phyloP scores from a whole-genome alignment of 164 flowering plant species.

The Kalanchoe fedtschenkoi region DNA sequence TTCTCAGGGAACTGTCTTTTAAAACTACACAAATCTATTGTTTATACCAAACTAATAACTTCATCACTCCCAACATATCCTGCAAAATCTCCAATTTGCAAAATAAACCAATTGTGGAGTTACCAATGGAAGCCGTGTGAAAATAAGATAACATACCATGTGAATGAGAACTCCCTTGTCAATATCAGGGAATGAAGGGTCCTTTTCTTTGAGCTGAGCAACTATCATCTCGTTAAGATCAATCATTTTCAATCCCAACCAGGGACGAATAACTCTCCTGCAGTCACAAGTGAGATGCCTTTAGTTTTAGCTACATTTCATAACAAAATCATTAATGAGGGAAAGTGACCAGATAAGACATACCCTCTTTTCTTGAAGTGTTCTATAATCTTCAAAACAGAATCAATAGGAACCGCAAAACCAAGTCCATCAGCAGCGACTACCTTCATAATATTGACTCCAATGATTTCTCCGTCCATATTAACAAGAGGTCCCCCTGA shows the following conservation, averaged over 20 bases:
- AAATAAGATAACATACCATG: conserved; percentile 39
- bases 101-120: too few relatives aligned
- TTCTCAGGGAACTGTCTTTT: too few relatives aligned
- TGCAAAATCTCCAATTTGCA: too few relatives aligned
- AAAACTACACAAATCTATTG: too few relatives aligned
- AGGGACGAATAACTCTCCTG: conserved; percentile 93
- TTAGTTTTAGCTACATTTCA: background rate
- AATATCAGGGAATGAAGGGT: conserved; percentile 59
- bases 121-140: background rate
- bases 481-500: conserved; percentile 96
- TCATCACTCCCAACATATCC: too few relatives aligned
- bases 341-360: conserved; percentile 5
- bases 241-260: conserved; percentile 93
- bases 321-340: background rate
- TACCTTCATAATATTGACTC: conserved; percentile 75
- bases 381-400: conserved; percentile 57
- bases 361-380: conserved; percentile 86
- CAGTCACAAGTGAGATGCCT: background rate
- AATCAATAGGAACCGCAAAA: conserved; percentile 81
- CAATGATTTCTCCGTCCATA: conserved; percentile 87
- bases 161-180: conserved; percentile 71
- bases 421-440: conserved; percentile 67
- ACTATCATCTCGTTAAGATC: conserved; percentile 78
- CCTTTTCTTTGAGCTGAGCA: conserved; percentile 77
- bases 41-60: too few relatives aligned